These are phyloP conservation scores for Piloderma croceum DNA, from an alignment of 768 basidiomycete genomes.

Conservation along the genomic window DNA sequence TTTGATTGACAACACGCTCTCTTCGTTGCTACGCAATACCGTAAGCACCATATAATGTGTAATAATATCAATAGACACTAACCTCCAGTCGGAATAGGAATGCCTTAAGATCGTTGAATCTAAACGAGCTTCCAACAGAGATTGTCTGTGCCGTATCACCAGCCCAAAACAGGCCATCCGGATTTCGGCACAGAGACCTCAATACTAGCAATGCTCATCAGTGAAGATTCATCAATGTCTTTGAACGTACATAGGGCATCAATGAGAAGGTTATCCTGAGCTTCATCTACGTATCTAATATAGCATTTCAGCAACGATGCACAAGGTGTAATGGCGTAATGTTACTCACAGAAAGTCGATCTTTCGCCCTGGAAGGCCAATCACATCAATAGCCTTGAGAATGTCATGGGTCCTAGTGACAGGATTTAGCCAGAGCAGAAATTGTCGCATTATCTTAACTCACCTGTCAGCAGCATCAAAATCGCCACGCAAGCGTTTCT, in stretches of 20 bases:
- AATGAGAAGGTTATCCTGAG: conserved; percentile 65
- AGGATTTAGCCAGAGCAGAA: too few relatives aligned
- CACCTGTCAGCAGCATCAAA: conserved; percentile 60
- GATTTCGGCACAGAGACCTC: conserved; percentile 54
- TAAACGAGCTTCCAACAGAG: conserved; percentile 63
- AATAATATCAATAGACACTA: too few relatives aligned
- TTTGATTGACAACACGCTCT: too few relatives aligned
- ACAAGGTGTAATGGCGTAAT: neutral
- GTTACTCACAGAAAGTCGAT: conserved; percentile 51
- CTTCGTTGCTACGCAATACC: too few relatives aligned
- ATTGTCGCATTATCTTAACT: too few relatives aligned
- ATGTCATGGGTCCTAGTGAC: conserved; percentile 39
- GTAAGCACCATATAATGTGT: too few relatives aligned
- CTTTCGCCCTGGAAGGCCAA: conserved; percentile 32
- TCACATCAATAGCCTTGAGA: conserved; percentile 29
- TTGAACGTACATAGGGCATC: conserved; percentile 48
- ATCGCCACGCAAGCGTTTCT: conserved; percentile 38
- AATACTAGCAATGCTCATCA: conserved; percentile 59
- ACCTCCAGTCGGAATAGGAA: conserved; percentile 63
- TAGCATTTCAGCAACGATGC: neutral
- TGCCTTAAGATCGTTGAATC: conserved; percentile 66
- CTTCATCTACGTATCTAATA: conserved; percentile 67
- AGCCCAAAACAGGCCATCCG: conserved; percentile 69
- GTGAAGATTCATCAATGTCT: conserved; percentile 2
- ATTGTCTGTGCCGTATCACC: conserved; percentile 81